These are phyloP conservation scores for Solanum virginianum DNA, from an alignment of 257 asterid species.

Conservation along the genomic window DNA sequence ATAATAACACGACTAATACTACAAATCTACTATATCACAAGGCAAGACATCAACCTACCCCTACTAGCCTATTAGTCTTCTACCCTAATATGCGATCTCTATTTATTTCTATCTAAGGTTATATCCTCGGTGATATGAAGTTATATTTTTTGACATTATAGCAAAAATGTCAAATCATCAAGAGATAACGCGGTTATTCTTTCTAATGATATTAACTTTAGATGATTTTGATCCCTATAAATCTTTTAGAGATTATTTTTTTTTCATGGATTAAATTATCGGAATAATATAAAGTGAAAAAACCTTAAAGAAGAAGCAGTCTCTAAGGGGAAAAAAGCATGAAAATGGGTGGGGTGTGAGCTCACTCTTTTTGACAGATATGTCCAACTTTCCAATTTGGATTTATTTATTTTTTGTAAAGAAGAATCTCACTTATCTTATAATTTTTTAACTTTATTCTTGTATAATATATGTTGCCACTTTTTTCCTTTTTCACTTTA, in stretches of 20 bases:
- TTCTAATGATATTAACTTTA: background rate
- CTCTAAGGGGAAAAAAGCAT: background rate
- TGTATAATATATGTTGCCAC: background rate
- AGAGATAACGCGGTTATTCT: background rate
- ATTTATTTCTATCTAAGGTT: too few species aligned
- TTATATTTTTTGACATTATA: background rate
- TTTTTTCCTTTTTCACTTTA: background rate
- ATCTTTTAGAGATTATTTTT: too few species aligned
- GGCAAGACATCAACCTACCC: too few species aligned
- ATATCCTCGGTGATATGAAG: too few species aligned
- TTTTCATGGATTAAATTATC: background rate
- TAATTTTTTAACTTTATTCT: background rate
- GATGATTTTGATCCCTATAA: background rate
- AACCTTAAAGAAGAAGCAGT: conserved; percentile 4
- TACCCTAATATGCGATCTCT: too few species aligned
- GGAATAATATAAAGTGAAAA: background rate
- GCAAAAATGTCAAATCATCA: background rate
- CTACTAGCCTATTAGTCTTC: too few species aligned
- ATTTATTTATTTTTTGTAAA: background rate
- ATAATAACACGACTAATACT: too few species aligned
- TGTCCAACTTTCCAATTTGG: conserved; percentile 22
- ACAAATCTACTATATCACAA: too few species aligned
- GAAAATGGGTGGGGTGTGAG: conserved; percentile 2
- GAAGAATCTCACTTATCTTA: conserved; percentile 15
- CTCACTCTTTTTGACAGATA: conserved; percentile 16